Evolutionary conservation across 2,329 filamentous ascomycete genomes (phyloP).

Genomic region (Phialemoniopsis sp.): DNA sequence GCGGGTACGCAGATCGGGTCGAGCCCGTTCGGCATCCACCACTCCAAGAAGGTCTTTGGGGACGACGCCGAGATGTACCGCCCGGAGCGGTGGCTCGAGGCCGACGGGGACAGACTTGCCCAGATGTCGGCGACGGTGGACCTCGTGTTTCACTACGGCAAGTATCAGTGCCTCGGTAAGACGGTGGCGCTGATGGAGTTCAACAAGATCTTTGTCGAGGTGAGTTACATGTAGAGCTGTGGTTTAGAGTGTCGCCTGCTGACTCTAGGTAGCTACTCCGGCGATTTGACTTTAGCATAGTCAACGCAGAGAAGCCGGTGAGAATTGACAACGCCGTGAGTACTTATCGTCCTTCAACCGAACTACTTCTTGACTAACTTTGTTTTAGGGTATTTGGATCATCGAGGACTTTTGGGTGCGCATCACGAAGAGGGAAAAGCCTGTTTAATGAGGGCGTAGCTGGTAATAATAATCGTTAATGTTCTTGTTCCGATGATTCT

Average conservation of each 20-base stretch:
- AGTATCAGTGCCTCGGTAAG: conserved; percentile 34
- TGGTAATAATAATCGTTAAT: no score
- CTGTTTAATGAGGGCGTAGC: no score
- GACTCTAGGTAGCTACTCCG: neutral
- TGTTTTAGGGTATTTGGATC: conserved; percentile 5
- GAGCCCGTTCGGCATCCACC: conserved; percentile 56
- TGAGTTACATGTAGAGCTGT: conserved; percentile 11
- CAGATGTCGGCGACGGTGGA: conserved; percentile 22
- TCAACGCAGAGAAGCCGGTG: conserved; percentile 2
- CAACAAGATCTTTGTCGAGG: conserved; percentile 35
- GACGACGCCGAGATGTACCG: conserved; percentile 53
- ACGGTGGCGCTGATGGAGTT: conserved; percentile 37
- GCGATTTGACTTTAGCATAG: neutral
- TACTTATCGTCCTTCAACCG: no score
- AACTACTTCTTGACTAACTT: neutral
- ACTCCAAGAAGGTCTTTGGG: conserved; percentile 56
- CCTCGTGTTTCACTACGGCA: conserved; percentile 33
- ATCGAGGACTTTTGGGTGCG: conserved; percentile 8
- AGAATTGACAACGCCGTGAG: conserved; percentile 5
- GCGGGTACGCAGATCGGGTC: conserved; percentile 7
- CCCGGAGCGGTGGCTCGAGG: conserved; percentile 56
- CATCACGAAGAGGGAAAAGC: no score
- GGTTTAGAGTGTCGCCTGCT: neutral
- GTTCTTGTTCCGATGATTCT: no score
- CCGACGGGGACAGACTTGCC: conserved; percentile 17